A percentile compares a stretch with the other conserved stretches of the same genome.
phyloP scores from a whole-genome alignment of 2,329 filamentous ascomycete species.

The Cryphonectria carpinicola region DNA sequence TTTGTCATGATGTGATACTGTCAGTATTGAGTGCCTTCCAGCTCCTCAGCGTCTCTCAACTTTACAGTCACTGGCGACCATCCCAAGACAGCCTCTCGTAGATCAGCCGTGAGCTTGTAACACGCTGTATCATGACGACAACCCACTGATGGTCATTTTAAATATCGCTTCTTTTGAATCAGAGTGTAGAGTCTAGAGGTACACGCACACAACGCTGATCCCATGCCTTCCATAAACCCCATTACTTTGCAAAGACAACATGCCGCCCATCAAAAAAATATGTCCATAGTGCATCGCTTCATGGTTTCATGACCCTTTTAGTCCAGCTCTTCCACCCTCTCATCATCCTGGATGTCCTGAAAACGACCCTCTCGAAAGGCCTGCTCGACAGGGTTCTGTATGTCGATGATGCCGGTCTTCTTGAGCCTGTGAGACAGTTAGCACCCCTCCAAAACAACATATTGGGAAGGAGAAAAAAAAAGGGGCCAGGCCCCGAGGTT shows the following conservation, averaged over 20 bases:
- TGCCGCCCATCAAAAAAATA: neutral
- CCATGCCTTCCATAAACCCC: neutral
- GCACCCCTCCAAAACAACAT: neutral
- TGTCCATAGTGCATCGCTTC: neutral
- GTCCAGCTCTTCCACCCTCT: slow-evolving; percentile 50
- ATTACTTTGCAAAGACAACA: neutral
- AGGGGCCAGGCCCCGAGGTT: too few relatives aligned
- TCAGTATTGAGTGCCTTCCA: neutral
- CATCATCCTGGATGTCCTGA: slow-evolving; percentile 67
- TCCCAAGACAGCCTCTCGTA: neutral
- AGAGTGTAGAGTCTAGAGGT: neutral
- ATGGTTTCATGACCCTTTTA: slow-evolving; percentile 23
- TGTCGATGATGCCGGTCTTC: slow-evolving; percentile 74
- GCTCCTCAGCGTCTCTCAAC: neutral
- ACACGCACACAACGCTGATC: slow-evolving; percentile 1
- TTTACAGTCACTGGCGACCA: neutral
- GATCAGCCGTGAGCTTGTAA: neutral
- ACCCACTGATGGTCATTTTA: neutral
- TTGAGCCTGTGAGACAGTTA: slow-evolving; percentile 55
- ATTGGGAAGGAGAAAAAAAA: too few relatives aligned
- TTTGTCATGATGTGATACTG: neutral
- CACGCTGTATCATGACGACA: too few relatives aligned
- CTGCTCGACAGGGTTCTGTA: slow-evolving; percentile 77
- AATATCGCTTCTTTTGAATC: neutral
- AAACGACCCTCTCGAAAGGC: slow-evolving; percentile 72